phyloP scores from a whole-genome alignment of 2,329 filamentous ascomycete genomes.

The Apiospora kogelbergensis region DNA sequence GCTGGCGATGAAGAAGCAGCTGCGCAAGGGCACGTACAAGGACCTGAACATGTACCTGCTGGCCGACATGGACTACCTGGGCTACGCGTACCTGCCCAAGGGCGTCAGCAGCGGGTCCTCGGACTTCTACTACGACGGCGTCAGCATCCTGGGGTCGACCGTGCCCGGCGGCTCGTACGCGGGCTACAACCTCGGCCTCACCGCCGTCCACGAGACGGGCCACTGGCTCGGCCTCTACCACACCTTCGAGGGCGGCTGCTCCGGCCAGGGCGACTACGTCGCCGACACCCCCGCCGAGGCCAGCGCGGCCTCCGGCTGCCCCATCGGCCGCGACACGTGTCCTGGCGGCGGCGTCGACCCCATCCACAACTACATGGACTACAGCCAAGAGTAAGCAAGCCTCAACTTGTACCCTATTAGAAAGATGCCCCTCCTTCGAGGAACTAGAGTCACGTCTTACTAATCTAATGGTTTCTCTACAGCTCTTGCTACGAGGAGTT shows the following conservation, averaged over 20 bases:
- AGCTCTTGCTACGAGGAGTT: constrained; percentile 9
- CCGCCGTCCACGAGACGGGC: constrained; percentile 33
- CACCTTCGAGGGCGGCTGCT: constrained; percentile 35
- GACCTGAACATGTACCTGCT: constrained; percentile 39
- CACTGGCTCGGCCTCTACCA: constrained; percentile 39
- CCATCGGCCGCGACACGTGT: constrained; percentile 10
- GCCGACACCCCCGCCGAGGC: constrained; percentile 37
- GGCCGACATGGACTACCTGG: constrained; percentile 3
- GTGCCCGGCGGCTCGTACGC: constrained; percentile 17
- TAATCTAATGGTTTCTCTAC: no score
- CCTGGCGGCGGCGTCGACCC: constrained; percentile 11
- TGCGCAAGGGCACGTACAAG: constrained; percentile 39
- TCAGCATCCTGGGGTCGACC: constrained; percentile 18
- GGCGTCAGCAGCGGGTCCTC: constrained; percentile 16
- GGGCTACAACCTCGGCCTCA: constrained; percentile 30
- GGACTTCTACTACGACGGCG: constrained; percentile 26
- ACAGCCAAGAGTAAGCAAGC: constrained; percentile 5
- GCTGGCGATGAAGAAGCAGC: constrained; percentile 37
- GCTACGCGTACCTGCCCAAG: constrained; percentile 11
- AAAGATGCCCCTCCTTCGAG: no score
- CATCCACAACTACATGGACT: constrained; percentile 18
- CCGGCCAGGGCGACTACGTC: constrained; percentile 31
- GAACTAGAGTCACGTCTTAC: no score
- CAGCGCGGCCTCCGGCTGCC: constrained; percentile 11
- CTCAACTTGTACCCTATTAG: background rate